Evolutionary conservation across 2,329 filamentous ascomycete species (phyloP), one percentile per base, ranked within the genome.

Genomic region (Xylariales sp.): DNA sequence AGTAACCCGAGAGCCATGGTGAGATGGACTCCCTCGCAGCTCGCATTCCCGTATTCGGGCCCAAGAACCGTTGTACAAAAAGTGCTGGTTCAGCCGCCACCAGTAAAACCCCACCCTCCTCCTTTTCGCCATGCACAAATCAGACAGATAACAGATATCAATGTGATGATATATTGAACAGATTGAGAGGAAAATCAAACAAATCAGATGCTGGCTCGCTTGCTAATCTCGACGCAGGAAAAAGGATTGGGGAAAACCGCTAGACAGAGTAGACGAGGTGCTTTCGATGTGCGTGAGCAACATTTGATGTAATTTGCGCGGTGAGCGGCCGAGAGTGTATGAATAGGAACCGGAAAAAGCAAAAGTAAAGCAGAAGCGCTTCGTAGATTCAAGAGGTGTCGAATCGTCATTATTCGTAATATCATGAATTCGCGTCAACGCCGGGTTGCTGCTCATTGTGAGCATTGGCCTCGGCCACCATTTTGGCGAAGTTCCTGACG

Each of bases 401-500:
- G 47, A 52, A 60, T 68, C 61, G 59, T 57, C 53, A 47, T 53
- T 47, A 53, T 61, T 57, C 50, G 65, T 56, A 51, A 63, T 63
- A 56, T 65, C 58, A 68, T 60, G 60, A 64, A 53, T 59, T 63
- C 47, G 63, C 52, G 52, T 69, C 64, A 56, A 65, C 62, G 62
- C 64, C 62, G 61, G 64, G 62, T 54, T 66, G 48, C 44, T 58
- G 63, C 52, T 65, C 63, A 49, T 61, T 59, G 55, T 66, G 62
- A 44, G 63, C 61, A 51, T 65, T 69, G 64, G 65, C 77, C 84
- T 93, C 86, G 50, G 85, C 80, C 54, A 95, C 86, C 78, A 95
- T 89, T 65, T 88, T 86, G 56, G 86, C 87, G 70, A 97, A 97
- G 61, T 91, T 88, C 53, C 83, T 81, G 40, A 98, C 88, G 36